These are phyloP conservation scores for Tuber brumale DNA, from an alignment of 495 filamentous ascomycete species.

Conservation along the genomic window DNA sequence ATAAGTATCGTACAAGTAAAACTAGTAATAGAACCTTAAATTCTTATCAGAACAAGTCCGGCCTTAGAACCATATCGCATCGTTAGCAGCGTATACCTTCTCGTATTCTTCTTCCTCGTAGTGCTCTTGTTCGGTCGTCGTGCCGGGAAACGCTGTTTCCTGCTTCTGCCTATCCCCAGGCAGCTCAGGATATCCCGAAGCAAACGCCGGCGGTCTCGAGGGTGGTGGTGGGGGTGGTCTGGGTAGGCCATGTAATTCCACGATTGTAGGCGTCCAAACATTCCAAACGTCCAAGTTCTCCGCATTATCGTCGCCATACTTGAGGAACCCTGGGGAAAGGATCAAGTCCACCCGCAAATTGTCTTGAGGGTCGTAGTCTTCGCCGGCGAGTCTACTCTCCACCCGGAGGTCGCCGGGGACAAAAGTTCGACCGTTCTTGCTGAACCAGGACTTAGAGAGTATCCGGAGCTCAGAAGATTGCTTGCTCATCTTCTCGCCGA, in stretches of 20 bases:
- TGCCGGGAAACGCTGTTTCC: background rate
- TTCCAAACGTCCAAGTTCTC: conserved; percentile 14
- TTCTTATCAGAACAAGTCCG: background rate
- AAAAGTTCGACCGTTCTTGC: conserved; percentile 1
- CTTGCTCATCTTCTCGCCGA: conserved; percentile 7
- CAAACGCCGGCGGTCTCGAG: background rate
- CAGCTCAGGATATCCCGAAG: background rate
- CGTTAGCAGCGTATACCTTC: background rate
- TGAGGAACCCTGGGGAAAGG: conserved; percentile 23
- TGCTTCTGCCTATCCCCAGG: background rate
- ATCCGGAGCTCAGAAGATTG: conserved; percentile 12
- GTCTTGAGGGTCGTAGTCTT: conserved; percentile 6
- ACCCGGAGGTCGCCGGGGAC: conserved; percentile 7
- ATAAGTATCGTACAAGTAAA: no score
- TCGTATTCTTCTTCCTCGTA: background rate
- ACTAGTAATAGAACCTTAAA: background rate
- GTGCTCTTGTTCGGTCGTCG: background rate
- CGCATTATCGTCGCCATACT: conserved; percentile 25
- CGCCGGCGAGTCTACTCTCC: conserved; percentile 15
- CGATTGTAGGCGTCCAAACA: conserved; percentile 21
- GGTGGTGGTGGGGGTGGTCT: background rate
- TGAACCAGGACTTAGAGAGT: conserved; percentile 21
- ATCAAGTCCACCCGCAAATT: conserved; percentile 9
- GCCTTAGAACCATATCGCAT: background rate
- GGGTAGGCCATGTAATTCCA: conserved; percentile 4